phyloP scores from a whole-genome alignment of 805 yeast species.

The Ascoidea asiatica region DNA sequence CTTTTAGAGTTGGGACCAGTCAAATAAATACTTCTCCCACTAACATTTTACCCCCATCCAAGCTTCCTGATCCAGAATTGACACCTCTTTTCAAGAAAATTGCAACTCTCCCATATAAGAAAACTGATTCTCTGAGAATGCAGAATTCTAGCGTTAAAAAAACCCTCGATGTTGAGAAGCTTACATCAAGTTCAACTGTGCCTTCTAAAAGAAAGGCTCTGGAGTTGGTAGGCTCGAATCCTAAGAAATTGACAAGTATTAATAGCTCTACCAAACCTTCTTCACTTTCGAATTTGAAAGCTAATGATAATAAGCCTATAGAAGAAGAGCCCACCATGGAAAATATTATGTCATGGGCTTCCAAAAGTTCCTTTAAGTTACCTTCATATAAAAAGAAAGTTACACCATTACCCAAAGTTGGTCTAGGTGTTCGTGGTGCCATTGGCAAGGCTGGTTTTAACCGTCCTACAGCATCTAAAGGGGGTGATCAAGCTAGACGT shows the following conservation, averaged over 20 bases:
- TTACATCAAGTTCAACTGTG: no score
- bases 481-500: background rate
- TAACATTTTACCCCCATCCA: conserved; percentile 4
- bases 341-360: background rate
- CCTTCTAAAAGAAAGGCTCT: no score
- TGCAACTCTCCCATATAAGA: no score
- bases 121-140: no score
- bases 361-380: background rate
- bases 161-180: no score
- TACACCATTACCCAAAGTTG: background rate
- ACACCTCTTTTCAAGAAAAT: conserved; percentile 2
- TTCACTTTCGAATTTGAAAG: no score
- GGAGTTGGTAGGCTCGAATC: no score
- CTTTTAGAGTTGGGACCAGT: conserved; percentile 16
- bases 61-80: conserved; percentile 4
- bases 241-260: no score
- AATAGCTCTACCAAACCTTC: no score
- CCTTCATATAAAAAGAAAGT: background rate
- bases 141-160: no score
- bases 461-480: background rate
- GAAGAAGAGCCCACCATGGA: background rate
- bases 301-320: background rate
- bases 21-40: background rate
- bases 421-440: background rate
- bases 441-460: background rate